Evolutionary conservation across 1,139 yeast species (phyloP).

Genomic region (Yamadazyma taylorii): DNA sequence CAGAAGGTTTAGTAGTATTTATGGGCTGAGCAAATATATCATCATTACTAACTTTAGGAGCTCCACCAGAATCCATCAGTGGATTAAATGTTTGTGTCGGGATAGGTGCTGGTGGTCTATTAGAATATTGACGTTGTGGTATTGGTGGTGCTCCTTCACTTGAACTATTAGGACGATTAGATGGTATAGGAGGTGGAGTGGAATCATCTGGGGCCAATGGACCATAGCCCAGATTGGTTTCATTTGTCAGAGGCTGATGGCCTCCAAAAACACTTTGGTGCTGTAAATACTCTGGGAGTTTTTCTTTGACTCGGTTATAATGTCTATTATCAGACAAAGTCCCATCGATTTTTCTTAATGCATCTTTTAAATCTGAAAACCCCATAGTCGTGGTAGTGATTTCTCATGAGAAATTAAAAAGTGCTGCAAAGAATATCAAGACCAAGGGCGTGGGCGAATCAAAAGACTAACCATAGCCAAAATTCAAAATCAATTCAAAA

Average conservation of each 20-base stretch:
- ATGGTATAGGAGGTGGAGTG: no score
- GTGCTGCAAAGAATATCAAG: no score
- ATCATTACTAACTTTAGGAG: slow-evolving; percentile 6
- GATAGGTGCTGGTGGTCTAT: slow-evolving; percentile 5
- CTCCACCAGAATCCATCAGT: no score
- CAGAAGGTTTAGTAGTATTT: slow-evolving; percentile 28
- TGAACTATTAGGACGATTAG: neutral
- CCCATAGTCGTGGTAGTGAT: no score
- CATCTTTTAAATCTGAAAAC: slow-evolving; percentile 27
- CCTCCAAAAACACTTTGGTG: slow-evolving; percentile 1
- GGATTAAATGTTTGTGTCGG: no score
- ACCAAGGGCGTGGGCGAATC: no score
- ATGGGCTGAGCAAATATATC: slow-evolving; percentile 26
- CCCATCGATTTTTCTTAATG: slow-evolving; percentile 23
- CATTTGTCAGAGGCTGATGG: neutral
- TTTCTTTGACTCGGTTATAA: slow-evolving; percentile 10
- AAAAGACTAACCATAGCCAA: no score
- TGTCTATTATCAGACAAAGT: slow-evolving; percentile 9
- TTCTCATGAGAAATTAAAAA: no score
- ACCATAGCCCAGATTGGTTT: no score
- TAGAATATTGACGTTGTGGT: neutral
- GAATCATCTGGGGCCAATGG: no score
- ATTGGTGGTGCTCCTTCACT: neutral
- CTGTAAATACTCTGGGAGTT: slow-evolving; percentile 3
- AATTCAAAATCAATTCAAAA: no score